These are phyloP conservation scores for Setaria italica DNA, from an alignment of 202 grass and related monocot species.

Conservation along the genomic window DNA sequence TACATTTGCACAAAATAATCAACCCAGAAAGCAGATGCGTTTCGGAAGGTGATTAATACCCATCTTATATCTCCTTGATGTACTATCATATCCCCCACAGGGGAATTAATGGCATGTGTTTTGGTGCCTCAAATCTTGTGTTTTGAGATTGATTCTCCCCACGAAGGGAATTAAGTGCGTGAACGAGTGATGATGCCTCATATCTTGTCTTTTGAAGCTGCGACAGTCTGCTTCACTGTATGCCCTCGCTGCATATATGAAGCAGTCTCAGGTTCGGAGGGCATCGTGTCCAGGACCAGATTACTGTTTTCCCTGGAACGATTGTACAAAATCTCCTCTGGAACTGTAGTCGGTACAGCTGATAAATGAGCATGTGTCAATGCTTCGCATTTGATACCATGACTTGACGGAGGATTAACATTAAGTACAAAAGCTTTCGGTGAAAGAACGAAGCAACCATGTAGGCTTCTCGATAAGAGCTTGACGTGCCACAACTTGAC, in stretches of 20 bases:
- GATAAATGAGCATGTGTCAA: not conserved
- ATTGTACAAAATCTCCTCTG: not conserved
- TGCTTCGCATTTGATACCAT: not conserved
- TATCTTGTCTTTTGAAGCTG: no score
- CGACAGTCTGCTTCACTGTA: not conserved
- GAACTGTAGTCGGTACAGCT: not conserved
- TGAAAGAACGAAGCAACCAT: not conserved
- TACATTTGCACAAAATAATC: slow-evolving; percentile 24
- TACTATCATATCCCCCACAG: not conserved
- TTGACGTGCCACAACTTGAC: not conserved
- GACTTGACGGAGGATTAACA: not conserved
- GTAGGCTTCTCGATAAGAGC: not conserved
- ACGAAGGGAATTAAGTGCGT: no score
- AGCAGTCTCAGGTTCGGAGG: not conserved
- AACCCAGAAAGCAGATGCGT: not conserved
- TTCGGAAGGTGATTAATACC: not conserved
- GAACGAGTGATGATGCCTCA: no score
- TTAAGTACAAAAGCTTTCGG: not conserved
- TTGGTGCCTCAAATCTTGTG: not conserved
- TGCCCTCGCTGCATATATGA: not conserved
- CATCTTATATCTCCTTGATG: slow-evolving; percentile 17
- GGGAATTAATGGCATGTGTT: not conserved
- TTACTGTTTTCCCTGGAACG: not conserved
- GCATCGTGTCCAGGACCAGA: not conserved
- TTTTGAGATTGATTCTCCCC: not conserved